Base-by-base conservation (phyloP, 2,329 filamentous ascomycete species). In the Harringtonia aguacate region DNA sequence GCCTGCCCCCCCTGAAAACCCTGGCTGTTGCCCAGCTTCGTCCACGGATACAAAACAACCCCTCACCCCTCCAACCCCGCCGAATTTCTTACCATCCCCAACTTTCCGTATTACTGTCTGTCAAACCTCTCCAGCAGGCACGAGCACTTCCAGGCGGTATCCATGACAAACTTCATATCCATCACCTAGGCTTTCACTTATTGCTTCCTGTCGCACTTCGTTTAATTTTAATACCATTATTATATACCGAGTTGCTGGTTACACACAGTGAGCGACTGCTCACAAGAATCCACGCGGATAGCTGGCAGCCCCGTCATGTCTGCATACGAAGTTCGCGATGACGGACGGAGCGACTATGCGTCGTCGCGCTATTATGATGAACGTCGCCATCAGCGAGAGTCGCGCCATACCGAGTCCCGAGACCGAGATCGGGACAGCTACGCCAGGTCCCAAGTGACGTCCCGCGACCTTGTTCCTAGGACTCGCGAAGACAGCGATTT, bases 401-500 rank as follows among this genome's bases (percentile, higher is more conserved):
- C 71, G 46, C 72, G 73, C 52, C 75, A 74, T 52, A 62, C 68
- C 48, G 75, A 79, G 17, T 53, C 66, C 28, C 67, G 71, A 52
- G 73, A 77, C 36, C 64, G 62, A 27, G 69, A 70, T 29, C 67
- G 71, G 52, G 73, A 77, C 36, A 64, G 62, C 28, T 69, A 70
- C 51, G 58, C 67, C 45, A 66, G 65, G 50, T 59, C 63, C 27
- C 61, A 68, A 41, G 59, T 41, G 1, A 37, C 64, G 36, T 64
- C 65, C 27, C 70, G 67, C 47, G 75, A 79, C 35, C 65, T 81
- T 8, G 63, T 81, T 13, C 73, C 74, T 30, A 68, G 74, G 22
- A 59, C 67, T 40, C 80, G 83, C 51, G 81, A 89, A 58, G 82
- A 87, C 56, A 88, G 82, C 61, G 80, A 81, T 37, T 66, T 82